Percentiles rank a stretch among this genome's conserved stretches.
Conservation (phyloP, 306 rosid genomes). For the Arachis stenosperma region DNA sequence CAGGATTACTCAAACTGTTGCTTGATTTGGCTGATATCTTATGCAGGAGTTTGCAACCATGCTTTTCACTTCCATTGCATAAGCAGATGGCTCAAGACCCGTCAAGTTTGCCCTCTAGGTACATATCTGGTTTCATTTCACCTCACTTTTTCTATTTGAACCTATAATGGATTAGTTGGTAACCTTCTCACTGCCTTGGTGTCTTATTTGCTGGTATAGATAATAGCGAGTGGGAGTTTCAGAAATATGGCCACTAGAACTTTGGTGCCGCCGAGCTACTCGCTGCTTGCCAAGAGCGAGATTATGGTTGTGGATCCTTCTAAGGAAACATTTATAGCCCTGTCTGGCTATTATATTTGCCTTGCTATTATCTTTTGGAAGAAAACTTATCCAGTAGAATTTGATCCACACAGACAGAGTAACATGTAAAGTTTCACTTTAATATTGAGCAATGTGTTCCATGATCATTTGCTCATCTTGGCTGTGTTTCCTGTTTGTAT, state of each 20-base stretch:
- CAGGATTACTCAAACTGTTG: slow-evolving; percentile 23
- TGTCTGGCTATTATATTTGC: slow-evolving; percentile 7
- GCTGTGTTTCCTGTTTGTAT: slow-evolving; percentile 11
- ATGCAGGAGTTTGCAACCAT: slow-evolving; percentile 64
- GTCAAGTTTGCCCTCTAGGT: slow-evolving; percentile 94
- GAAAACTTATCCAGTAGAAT: background rate
- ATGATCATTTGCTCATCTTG: background rate
- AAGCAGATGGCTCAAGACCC: slow-evolving; percentile 92
- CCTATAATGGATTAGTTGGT: slow-evolving; percentile 7
- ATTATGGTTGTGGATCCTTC: slow-evolving; percentile 6
- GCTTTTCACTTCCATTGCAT: slow-evolving; percentile 98
- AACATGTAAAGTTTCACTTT: background rate
- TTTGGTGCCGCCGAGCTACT: slow-evolving; percentile 6
- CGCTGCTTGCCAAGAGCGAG: background rate
- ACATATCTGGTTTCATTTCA: slow-evolving; percentile 26
- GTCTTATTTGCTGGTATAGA: slow-evolving; percentile 50
- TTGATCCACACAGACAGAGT: slow-evolving; percentile 20
- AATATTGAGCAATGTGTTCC: background rate
- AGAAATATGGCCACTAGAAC: slow-evolving; percentile 89
- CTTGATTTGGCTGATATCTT: slow-evolving; percentile 23
- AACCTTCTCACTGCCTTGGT: slow-evolving; percentile 17
- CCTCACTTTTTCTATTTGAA: slow-evolving; percentile 27
- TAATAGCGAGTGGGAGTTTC: slow-evolving; percentile 96
- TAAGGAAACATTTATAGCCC: slow-evolving; percentile 3
- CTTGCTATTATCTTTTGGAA: background rate